Percentiles rank a stretch among this genome's conserved stretches.
phyloP scores from a whole-genome alignment of 495 filamentous ascomycete genomes.

The Trichoderma erinaceum region DNA sequence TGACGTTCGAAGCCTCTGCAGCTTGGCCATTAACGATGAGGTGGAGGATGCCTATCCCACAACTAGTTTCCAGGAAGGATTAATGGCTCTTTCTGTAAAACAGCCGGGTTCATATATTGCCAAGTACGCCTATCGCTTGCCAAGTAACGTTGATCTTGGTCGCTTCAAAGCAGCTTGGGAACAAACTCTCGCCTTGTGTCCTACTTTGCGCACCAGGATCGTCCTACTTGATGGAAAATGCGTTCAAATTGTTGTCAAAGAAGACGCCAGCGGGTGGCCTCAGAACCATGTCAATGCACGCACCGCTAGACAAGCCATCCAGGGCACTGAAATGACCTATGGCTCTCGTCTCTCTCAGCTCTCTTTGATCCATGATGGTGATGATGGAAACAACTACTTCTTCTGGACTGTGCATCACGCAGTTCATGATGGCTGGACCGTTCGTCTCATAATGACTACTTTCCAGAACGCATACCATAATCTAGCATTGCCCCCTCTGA shows the following conservation, averaged over 20 bases:
- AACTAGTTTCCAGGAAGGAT: slow-evolving; percentile 54
- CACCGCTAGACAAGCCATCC: slow-evolving; percentile 16
- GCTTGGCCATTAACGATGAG: background rate
- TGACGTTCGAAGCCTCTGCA: background rate
- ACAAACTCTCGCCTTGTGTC: background rate
- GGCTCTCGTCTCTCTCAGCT: slow-evolving; percentile 23
- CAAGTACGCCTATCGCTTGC: slow-evolving; percentile 24
- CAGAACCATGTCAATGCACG: slow-evolving; percentile 22
- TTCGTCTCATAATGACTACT: slow-evolving; percentile 11
- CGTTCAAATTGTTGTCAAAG: background rate
- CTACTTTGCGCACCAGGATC: background rate
- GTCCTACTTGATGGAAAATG: background rate
- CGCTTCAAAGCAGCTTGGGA: slow-evolving; percentile 20
- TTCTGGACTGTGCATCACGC: slow-evolving; percentile 40
- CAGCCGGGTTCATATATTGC: slow-evolving; percentile 40
- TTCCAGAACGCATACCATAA: slow-evolving; percentile 15
- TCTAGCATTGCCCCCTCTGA: background rate
- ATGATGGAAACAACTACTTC: slow-evolving; percentile 28
- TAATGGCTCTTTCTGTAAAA: slow-evolving; percentile 10
- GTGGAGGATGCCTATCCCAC: slow-evolving; percentile 52
- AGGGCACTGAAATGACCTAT: slow-evolving; percentile 1
- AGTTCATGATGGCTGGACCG: slow-evolving; percentile 8
- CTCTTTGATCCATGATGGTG: slow-evolving; percentile 18
- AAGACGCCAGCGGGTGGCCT: background rate
- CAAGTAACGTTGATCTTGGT: slow-evolving; percentile 20